Base-by-base conservation (phyloP, 805 yeast genomes). In the Ogataea nonfermentans region DNA sequence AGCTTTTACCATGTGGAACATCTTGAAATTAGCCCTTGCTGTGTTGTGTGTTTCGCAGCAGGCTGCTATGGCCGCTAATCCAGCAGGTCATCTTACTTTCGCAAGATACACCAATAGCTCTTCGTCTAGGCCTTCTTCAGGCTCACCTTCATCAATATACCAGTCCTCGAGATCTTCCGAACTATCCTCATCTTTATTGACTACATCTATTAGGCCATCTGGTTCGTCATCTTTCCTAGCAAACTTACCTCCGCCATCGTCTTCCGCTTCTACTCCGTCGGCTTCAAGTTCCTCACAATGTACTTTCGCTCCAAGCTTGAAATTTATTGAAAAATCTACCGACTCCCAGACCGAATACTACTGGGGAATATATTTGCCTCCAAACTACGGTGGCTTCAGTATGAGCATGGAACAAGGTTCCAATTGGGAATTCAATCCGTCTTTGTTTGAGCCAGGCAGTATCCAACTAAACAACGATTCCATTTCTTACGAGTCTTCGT, bases 321-420 rank as follows among this genome's bases (percentile, higher is more conserved):
- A 8, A 11, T 32, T 32, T 13, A 15, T 28, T 17, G 12, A 32
- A 22, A 23, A 23, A 6, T 2, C 14, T 2, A 12, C 15, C 3
- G 34, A 23, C 12, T 9, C 9, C 2, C 5, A 20, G 6, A 25
- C 23, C 15, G 13, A 10, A 9, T 41, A 41, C 23, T 37, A 25
- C 32, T 41, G 46, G 46, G 41, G 31, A 1, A 16, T 41, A 12
- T 37, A 37, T 26, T 28, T 41, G 13, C 41, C 41, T 12, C 26
- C 41, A 11, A 32, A 32, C 17, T 32, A 33, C 23, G 46, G 46
- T 11, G n/a, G 15, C 3, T 41, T 29, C 30, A 15, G 31, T 11
- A 23, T 41, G 9, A 16, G 17, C 7, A 33, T 41, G 39, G 30
- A 23, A 6, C 24, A 32, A 23, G 42, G 37, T n/a, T 13, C 12